phyloP scores from a whole-genome alignment of 2,329 filamentous ascomycete genomes.

The Falciphora oryzae region DNA sequence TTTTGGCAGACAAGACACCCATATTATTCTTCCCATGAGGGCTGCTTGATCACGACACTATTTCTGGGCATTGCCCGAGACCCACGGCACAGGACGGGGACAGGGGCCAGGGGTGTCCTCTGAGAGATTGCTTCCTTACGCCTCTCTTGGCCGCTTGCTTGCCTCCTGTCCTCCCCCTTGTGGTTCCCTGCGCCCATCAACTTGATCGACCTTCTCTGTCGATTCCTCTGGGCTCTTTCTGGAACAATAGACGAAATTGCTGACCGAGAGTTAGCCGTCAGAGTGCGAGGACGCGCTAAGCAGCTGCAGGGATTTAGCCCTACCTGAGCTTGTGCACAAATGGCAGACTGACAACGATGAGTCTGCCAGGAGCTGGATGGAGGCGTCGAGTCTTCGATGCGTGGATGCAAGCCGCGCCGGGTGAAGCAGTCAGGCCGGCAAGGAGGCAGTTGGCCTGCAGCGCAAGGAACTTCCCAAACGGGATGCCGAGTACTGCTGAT shows the following conservation, averaged over 20 bases:
- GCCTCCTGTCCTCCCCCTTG: background rate
- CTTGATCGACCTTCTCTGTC: background rate
- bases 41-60: background rate
- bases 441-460: background rate
- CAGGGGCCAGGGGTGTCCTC: background rate
- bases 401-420: background rate
- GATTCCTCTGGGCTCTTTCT: background rate
- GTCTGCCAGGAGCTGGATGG: background rate
- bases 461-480: background rate
- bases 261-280: background rate
- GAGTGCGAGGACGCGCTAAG: background rate
- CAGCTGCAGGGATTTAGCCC: background rate
- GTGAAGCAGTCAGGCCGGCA: background rate
- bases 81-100: background rate
- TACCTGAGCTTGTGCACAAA: background rate
- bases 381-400: background rate
- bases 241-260: background rate
- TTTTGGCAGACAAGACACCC: background rate
- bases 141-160: background rate
- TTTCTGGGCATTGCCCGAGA: background rate
- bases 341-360: background rate
- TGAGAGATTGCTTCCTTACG: background rate
- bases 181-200: no score
- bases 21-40: background rate
- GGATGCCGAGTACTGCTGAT: no score